These are phyloP conservation scores for Prunus mume DNA, from an alignment of 306 rosid genomes.

Conservation along the genomic window DNA sequence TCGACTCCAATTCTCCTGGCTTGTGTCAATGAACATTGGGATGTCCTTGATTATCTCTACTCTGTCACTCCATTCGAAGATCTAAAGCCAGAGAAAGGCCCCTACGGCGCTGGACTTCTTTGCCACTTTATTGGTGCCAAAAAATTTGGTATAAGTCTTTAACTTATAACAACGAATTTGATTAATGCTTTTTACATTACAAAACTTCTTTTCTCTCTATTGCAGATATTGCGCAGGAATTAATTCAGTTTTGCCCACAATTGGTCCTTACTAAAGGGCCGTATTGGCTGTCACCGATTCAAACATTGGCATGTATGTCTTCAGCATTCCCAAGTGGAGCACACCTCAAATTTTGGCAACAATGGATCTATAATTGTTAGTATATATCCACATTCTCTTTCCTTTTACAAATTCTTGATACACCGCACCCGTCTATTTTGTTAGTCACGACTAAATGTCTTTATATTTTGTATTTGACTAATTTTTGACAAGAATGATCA, in stretches of 20 bases:
- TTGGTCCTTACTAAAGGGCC: background rate
- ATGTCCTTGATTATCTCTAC: background rate
- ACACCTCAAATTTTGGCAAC: background rate
- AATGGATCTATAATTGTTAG: slow-evolving; percentile 1
- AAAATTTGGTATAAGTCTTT: background rate
- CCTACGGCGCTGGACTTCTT: background rate
- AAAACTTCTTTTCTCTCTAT: no score
- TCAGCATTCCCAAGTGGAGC: background rate
- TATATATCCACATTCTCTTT: background rate
- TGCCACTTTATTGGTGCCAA: background rate
- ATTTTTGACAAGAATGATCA: no score
- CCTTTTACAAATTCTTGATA: no score
- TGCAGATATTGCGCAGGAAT: background rate
- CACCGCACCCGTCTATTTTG: no score
- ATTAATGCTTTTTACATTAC: no score
- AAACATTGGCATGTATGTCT: background rate
- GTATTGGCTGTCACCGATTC: background rate
- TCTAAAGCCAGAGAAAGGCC: background rate
- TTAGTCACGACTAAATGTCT: no score
- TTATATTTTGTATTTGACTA: no score
- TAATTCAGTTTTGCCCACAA: background rate
- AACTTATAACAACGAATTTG: no score
- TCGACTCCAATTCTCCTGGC: background rate
- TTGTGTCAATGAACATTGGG: background rate
- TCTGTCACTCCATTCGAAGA: background rate